Evolutionary conservation across 768 basidiomycete genomes (phyloP).

Genomic region (Saitozyma podzolica): DNA sequence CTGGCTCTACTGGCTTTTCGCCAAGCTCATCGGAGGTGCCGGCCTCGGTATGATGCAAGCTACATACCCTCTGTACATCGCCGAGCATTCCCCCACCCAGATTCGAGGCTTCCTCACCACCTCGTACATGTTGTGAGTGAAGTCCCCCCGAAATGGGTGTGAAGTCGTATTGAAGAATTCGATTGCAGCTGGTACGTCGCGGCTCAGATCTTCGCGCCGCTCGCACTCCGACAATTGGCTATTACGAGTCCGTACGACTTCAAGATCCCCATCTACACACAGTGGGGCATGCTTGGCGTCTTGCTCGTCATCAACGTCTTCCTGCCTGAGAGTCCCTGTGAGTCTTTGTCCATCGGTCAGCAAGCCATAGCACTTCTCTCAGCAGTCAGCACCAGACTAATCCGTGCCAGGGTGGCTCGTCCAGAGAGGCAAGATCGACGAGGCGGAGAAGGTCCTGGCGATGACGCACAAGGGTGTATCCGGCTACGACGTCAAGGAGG

Average conservation of each 20-base stretch:
- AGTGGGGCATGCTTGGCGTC: slow-evolving; percentile 15
- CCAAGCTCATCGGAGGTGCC: slow-evolving; percentile 32
- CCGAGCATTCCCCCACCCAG: slow-evolving; percentile 28
- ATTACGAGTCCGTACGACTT: slow-evolving; percentile 18
- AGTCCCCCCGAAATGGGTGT: no score
- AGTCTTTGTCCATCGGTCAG: no score
- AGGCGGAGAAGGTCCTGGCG: slow-evolving; percentile 7
- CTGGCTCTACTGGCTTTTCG: slow-evolving; percentile 13
- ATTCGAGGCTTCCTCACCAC: slow-evolving; percentile 20
- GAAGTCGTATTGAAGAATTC: no score
- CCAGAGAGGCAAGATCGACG: slow-evolving; percentile 12
- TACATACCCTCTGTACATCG: slow-evolving; percentile 21
- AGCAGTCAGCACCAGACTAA: no score
- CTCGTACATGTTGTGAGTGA: slow-evolving; percentile 14
- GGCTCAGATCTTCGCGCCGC: slow-evolving; percentile 3
- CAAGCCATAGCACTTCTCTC: no score
- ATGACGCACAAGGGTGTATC: slow-evolving; percentile 13
- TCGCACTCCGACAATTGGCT: slow-evolving; percentile 2
- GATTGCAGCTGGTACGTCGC: slow-evolving; percentile 2
- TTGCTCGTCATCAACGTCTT: slow-evolving; percentile 19
- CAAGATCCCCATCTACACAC: slow-evolving; percentile 25
- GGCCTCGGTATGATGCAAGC: slow-evolving; percentile 26
- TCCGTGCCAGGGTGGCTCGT: slow-evolving; percentile 20
- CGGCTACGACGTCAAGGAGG: slow-evolving; percentile 20
- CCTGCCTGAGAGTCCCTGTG: slow-evolving; percentile 19